These are phyloP conservation scores for Globisporangium uncinulatum DNA, from an alignment of 352 stramenopile species.

Conservation along the genomic window DNA sequence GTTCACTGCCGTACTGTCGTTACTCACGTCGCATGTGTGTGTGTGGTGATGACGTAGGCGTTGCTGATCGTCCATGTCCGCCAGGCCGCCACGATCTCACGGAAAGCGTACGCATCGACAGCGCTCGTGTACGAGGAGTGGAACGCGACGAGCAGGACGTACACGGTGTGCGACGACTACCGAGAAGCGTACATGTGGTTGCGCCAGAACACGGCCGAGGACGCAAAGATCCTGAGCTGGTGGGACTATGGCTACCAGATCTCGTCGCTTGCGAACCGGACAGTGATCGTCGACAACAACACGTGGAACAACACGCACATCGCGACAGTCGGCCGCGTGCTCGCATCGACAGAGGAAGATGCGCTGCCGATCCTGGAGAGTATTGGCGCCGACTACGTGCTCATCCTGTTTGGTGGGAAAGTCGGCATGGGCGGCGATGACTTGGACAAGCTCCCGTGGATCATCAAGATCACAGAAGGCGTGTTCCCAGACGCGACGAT, in stretches of 20 bases:
- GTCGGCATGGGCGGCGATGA: slow-evolving; percentile 79
- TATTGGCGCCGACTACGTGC: slow-evolving; percentile 76
- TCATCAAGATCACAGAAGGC: slow-evolving; percentile 88
- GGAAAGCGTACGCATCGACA: slow-evolving; percentile 76
- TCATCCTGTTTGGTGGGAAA: slow-evolving; percentile 70
- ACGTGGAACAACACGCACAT: slow-evolving; percentile 98
- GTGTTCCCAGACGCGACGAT: slow-evolving; percentile 81
- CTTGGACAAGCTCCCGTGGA: slow-evolving; percentile 93
- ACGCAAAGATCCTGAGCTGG: slow-evolving; percentile 76
- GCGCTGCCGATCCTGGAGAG: slow-evolving; percentile 68
- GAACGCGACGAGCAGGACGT: slow-evolving; percentile 38
- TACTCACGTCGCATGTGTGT: neutral
- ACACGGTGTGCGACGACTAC: slow-evolving; percentile 65
- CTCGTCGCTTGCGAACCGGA: slow-evolving; percentile 76
- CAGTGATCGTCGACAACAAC: slow-evolving; percentile 93
- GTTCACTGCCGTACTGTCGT: neutral
- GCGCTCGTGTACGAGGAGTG: slow-evolving; percentile 66
- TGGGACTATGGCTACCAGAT: slow-evolving; percentile 89
- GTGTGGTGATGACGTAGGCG: slow-evolving; percentile 24
- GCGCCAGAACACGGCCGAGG: slow-evolving; percentile 53
- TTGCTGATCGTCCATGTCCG: slow-evolving; percentile 62
- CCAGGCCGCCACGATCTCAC: slow-evolving; percentile 54
- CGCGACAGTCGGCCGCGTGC: slow-evolving; percentile 87
- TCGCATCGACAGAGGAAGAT: slow-evolving; percentile 60
- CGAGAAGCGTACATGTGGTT: slow-evolving; percentile 83